phyloP scores from a whole-genome alignment of 805 yeast genomes.

The Kuraishia borneana region DNA sequence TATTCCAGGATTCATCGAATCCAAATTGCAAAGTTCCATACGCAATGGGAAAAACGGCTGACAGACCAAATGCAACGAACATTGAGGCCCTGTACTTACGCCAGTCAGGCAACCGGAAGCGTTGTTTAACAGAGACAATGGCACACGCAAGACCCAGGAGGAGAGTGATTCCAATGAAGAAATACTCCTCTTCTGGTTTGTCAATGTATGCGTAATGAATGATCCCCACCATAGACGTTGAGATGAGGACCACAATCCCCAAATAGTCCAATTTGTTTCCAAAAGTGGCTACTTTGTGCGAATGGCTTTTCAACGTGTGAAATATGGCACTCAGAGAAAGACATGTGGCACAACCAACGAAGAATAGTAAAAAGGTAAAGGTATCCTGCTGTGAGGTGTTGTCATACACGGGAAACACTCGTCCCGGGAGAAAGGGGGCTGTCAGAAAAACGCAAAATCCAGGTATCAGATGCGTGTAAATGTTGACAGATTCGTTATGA shows the following conservation, averaged over 20 bases:
- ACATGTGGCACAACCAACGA: constrained; percentile 32
- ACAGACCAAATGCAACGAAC: constrained; percentile 73
- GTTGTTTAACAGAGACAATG: constrained; percentile 48
- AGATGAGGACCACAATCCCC: constrained; percentile 41
- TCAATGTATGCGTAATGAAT: constrained; percentile 34
- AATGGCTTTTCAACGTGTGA: constrained; percentile 41
- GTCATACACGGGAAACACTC: constrained; percentile 11
- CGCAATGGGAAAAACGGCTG: constrained; percentile 62
- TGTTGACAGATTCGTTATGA: constrained; percentile 44
- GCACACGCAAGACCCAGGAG: constrained; percentile 53
- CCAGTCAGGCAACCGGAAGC: constrained; percentile 61
- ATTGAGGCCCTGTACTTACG: constrained; percentile 67
- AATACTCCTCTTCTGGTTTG: constrained; percentile 17
- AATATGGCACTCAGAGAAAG: constrained; percentile 36
- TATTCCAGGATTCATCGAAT: constrained; percentile 26
- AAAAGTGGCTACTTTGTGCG: constrained; percentile 25
- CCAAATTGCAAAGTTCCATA: constrained; percentile 44
- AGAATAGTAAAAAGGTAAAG: constrained; percentile 30
- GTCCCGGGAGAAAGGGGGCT: constrained; percentile 4
- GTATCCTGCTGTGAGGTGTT: constrained; percentile 22
- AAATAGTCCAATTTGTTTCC: constrained; percentile 45
- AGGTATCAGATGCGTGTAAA: constrained; percentile 40
- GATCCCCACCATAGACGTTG: constrained; percentile 30
- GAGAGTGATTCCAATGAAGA: constrained; percentile 34
- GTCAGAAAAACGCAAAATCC: constrained; percentile 18